These are phyloP conservation scores for Polytolypa hystricis DNA, from an alignment of 2,329 filamentous ascomycete species.

Conservation along the genomic window DNA sequence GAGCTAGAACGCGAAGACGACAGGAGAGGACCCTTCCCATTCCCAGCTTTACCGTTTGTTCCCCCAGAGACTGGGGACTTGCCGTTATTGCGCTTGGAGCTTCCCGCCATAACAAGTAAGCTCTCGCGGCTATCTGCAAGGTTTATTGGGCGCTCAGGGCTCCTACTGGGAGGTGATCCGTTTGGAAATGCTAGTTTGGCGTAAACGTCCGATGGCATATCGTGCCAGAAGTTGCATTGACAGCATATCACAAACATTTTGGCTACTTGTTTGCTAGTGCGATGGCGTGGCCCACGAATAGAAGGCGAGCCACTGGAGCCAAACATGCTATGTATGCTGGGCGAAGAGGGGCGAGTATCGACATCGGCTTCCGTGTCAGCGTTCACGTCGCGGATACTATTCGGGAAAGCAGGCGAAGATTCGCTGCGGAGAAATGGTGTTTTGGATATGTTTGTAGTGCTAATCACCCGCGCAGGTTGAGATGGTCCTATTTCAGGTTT, in stretches of 20 bases:
- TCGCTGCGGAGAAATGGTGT: too few relatives aligned
- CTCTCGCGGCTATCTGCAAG: background rate
- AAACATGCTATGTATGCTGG: constrained; percentile 2
- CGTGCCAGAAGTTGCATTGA: constrained; percentile 33
- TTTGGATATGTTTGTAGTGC: too few relatives aligned
- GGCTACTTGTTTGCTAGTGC: constrained; percentile 8
- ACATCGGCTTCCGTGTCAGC: too few relatives aligned
- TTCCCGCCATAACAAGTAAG: too few relatives aligned
- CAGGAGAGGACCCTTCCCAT: background rate
- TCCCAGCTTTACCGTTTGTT: too few relatives aligned
- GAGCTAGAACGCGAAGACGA: constrained; percentile 5
- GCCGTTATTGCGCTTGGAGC: too few relatives aligned
- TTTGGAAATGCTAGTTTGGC: constrained; percentile 24
- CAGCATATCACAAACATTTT: constrained; percentile 36
- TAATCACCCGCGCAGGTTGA: too few relatives aligned
- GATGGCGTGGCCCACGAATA: constrained; percentile 1
- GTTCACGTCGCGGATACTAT: too few relatives aligned
- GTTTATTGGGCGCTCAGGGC: background rate
- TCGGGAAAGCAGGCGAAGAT: too few relatives aligned
- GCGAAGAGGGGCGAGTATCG: background rate
- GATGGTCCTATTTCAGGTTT: too few relatives aligned
- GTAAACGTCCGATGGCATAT: constrained; percentile 30
- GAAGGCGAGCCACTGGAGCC: background rate
- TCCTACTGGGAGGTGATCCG: constrained; percentile 1
- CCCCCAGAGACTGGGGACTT: too few relatives aligned